Conservation (phyloP, 1,284 basidiomycete species). For the Tranzscheliella williamsii region DNA sequence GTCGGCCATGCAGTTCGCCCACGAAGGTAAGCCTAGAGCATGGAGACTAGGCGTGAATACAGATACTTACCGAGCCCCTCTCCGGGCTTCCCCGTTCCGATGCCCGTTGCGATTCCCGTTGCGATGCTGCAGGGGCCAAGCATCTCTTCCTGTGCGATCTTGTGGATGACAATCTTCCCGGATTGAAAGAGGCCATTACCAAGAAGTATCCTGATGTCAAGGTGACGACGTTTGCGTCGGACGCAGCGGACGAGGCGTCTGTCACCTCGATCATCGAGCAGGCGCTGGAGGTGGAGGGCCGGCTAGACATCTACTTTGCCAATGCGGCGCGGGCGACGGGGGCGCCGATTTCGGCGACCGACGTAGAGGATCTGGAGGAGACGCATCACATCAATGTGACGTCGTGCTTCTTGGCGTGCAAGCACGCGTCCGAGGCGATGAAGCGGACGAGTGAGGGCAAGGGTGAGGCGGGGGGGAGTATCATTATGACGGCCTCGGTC, state of each 20-base stretch:
- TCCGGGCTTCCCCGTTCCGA: no score
- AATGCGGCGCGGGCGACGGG: conserved; percentile 68
- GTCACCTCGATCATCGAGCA: conserved; percentile 73
- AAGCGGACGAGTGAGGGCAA: conserved; percentile 68
- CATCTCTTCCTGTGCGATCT: conserved; percentile 85
- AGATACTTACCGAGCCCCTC: no score
- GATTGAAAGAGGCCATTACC: conserved; percentile 72
- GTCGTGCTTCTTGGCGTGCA: conserved; percentile 89
- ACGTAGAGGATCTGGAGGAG: conserved; percentile 73
- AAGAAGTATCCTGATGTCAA: conserved; percentile 76
- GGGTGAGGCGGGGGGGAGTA: conserved; percentile 73
- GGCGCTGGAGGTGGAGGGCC: conserved; percentile 77
- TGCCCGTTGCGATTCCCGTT: no score
- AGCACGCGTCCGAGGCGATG: conserved; percentile 83
- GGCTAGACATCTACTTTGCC: conserved; percentile 89
- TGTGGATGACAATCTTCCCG: conserved; percentile 71
- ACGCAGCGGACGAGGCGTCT: conserved; percentile 78
- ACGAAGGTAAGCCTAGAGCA: conserved; percentile 42
- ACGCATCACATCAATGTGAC: conserved; percentile 79
- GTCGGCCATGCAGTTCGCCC: conserved; percentile 39
- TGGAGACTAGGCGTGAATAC: no score
- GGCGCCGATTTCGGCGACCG: conserved; percentile 67
- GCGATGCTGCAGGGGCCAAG: conserved; percentile 70
- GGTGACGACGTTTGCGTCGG: conserved; percentile 66
- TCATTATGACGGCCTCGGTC: conserved; percentile 89